phyloP scores from a whole-genome alignment of 371 early-diverging fungal genomes.

The Catenaria anguillulae region DNA sequence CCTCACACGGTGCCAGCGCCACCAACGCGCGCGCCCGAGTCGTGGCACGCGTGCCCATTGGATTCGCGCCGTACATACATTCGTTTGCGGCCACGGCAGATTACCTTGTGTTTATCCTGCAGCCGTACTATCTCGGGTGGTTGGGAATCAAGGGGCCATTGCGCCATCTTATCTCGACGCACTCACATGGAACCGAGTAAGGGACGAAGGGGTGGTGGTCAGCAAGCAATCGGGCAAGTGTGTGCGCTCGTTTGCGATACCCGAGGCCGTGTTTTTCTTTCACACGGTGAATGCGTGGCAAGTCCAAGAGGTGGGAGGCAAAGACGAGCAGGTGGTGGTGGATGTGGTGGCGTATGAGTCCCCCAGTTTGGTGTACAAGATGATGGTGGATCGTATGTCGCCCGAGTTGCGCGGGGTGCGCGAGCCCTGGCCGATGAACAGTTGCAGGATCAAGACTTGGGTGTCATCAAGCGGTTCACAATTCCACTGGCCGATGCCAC shows the following conservation, averaged over 20 bases:
- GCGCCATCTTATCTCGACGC: not conserved
- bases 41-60: conserved; percentile 29
- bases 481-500: conserved; percentile 6
- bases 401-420: not conserved
- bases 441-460: not conserved
- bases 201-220: too few species aligned
- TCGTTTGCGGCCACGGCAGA: conserved; percentile 52
- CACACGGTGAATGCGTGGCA: conserved; percentile 5
- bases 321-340: not conserved
- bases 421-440: too few species aligned
- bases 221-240: conserved; percentile 50
- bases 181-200: not conserved
- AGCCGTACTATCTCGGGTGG: conserved; percentile 4
- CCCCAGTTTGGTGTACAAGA: not conserved
- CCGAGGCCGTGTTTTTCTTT: conserved; percentile 3
- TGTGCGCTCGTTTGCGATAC: conserved; percentile 43
- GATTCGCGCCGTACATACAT: conserved; percentile 47
- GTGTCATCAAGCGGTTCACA: conserved; percentile 1
- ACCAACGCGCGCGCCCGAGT: not conserved
- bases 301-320: not conserved
- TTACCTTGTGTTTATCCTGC: conserved; percentile 37
- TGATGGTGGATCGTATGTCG: not conserved
- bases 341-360: not conserved
- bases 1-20: too few species aligned
- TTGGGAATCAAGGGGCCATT: not conserved